Conservation (phyloP, 148 eudicot genomes). For the Rhododendron griersonianum region DNA sequence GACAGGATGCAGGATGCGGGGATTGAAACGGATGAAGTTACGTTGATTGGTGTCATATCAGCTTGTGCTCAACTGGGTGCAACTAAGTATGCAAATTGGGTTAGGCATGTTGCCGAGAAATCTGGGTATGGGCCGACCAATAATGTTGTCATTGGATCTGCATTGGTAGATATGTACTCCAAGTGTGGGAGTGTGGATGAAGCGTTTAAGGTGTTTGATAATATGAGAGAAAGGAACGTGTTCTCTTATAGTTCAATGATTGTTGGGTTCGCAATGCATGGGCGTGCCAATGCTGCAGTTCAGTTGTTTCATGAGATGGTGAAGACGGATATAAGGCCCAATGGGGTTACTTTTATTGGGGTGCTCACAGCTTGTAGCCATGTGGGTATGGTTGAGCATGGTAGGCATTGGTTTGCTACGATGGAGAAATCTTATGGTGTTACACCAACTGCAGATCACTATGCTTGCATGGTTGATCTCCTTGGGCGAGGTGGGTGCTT, state of each 20-base stretch:
- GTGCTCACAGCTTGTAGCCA: constrained; percentile 60
- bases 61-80: constrained; percentile 67
- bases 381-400: constrained; percentile 59
- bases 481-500: constrained; percentile 53
- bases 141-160: constrained; percentile 57
- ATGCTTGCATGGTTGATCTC: constrained; percentile 60
- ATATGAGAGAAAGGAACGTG: constrained; percentile 40
- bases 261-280: constrained; percentile 50
- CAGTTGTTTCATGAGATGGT: constrained; percentile 50
- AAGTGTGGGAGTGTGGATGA: constrained; percentile 58
- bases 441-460: constrained; percentile 39
- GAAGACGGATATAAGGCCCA: constrained; percentile 41
- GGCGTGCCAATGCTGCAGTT: constrained; percentile 40
- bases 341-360: constrained; percentile 54
- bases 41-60: constrained; percentile 49
- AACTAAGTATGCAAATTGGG: constrained; percentile 30
- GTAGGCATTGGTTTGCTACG: constrained; percentile 27
- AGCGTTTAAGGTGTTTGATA: constrained; percentile 40
- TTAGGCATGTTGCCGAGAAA: constrained; percentile 38
- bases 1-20: constrained; percentile 39
- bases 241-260: constrained; percentile 62
- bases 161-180: constrained; percentile 56
- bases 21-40: constrained; percentile 40
- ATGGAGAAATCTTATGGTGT: constrained; percentile 49
- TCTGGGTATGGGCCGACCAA: constrained; percentile 33